Evolutionary conservation across 805 yeast species (phyloP), one percentile per base, ranked within the genome.

Genomic region (Zygotorulaspora danielsina): DNA sequence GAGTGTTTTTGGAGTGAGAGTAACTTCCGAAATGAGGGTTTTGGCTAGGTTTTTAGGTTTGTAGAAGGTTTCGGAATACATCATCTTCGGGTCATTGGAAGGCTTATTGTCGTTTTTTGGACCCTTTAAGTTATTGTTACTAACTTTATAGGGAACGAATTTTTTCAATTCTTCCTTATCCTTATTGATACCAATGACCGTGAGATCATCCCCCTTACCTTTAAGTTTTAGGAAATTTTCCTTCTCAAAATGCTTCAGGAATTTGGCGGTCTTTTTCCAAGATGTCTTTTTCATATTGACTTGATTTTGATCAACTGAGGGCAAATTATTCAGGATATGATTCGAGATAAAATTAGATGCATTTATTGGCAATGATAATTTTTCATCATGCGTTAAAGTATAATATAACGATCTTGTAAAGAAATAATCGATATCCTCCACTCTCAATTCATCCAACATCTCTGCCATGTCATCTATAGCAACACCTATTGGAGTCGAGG

Each of bases 251-350:
- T 84, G 79, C 55, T 87, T 90, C 39, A 90, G 64, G 54, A 81
- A 87, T 59, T 88, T 89, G 10, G 88, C 74, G 3, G 90, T 78
- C 55, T 90, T 90, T 61, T 84, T 88, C 95, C 95, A 90, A 2
- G 88, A 76, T 0, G 96, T 79, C 54, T 78, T 82, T 61, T 88
- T 89, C 42, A 84, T 73, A 49, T 75, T 79, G 27, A 80, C 73
- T 36, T 64, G 62, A 19, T 64, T 59, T 3, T 66, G 54, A 51
- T 78, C 81, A 39, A 83, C 72, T 1, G 75, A 70, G 0, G 96
- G 94, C n/a, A 90, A 61, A 61, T 87, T 85, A 35, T 75, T 75
- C 44, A 79, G 69, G 10, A 89, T 66, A 51, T 79, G 79, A 31
- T 71, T 74, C 0, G 93, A 74, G 71, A 89, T 79, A 59, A 90